Evolutionary conservation across 208 protist species (phyloP).

Genomic region (Blastocrithidia nonstop): DNA sequence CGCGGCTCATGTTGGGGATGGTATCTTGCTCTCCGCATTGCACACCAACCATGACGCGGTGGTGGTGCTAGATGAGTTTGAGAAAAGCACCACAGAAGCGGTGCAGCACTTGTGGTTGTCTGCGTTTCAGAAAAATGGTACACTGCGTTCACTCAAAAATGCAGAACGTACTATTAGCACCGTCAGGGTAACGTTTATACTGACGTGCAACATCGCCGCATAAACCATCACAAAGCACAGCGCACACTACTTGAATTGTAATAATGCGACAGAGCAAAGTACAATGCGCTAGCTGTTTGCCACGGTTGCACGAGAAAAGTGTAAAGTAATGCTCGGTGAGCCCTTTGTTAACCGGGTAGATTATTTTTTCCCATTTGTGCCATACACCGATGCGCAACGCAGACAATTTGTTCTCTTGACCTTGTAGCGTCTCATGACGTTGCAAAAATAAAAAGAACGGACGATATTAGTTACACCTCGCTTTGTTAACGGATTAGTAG

Average conservation of each 20-base stretch:
- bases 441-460: conserved; percentile 25
- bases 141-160: conserved; percentile 69
- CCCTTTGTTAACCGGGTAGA: conserved; percentile 79
- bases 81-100: conserved; percentile 64
- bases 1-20: conserved; percentile 65
- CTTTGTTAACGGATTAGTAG: conserved; percentile 28
- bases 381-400: conserved; percentile 52
- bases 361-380: conserved; percentile 63
- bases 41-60: conserved; percentile 43
- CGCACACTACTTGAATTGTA: conserved; percentile 19
- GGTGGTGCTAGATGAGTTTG: conserved; percentile 79
- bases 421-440: conserved; percentile 34
- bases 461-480: conserved; percentile 31
- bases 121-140: conserved; percentile 75
- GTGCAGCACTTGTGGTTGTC: conserved; percentile 80
- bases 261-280: conserved; percentile 14
- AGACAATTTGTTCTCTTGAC: conserved; percentile 40
- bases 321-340: conserved; percentile 34
- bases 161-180: conserved; percentile 54
- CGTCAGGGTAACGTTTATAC: conserved; percentile 53
- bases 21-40: conserved; percentile 65
- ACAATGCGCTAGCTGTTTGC: conserved; percentile 22
- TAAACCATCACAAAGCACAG: conserved; percentile 23
- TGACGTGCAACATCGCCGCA: conserved; percentile 64
- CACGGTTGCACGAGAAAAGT: conserved; percentile 26